Evolutionary conservation across 2,329 filamentous ascomycete genomes (phyloP), one percentile per base, ranked within the genome.

Genomic region (Ramichloridium luteum): DNA sequence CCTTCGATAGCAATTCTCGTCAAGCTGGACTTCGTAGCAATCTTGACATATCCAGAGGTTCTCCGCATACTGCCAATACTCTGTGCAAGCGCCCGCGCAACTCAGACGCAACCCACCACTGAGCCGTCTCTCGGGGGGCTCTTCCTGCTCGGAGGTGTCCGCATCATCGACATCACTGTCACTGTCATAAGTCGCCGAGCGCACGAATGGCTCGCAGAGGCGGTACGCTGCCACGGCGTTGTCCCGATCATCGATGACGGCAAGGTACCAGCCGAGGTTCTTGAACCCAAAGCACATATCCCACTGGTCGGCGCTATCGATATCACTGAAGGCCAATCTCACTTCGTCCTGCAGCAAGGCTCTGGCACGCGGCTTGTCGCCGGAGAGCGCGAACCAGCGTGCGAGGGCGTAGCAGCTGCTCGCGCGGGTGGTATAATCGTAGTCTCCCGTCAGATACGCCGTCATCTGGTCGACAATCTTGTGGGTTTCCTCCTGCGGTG

Each of bases 1-100:
- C 23, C 32, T 36, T 4, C 25, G 15, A 22, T 29, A 28, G 27
- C 34, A 36, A 11, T 16, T 14, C 9, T 25, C 20, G 13, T 32
- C 23, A 16, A 36, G 28, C 22, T 26, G 25, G 22, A 36, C n/a
- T 11, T 32, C 30, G 25, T 16, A n/a, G 25, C 34, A 36, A 26
- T 32, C 34, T 20, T 36, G 32, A 30, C 34, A 36, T 13, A 14
- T 25, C 14, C 26, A 35, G 11, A 32, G 16, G 8, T 31, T 27
- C 16, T 27, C 29, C 10, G 23, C 13, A 15, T 23, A 23, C 11
- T 15, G 16, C 28, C 25, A 31, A 6, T n/a, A 10, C 3, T 4
- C 20, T 10, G 14, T 14, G 16, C 34, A 36, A 16, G 4, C 12
- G 4, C 31, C 31, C 10, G 23, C 26, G 13, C 31, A 34, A 13